Conservation (phyloP, 306 rosid genomes). For the Casuarina equisetifolia region DNA sequence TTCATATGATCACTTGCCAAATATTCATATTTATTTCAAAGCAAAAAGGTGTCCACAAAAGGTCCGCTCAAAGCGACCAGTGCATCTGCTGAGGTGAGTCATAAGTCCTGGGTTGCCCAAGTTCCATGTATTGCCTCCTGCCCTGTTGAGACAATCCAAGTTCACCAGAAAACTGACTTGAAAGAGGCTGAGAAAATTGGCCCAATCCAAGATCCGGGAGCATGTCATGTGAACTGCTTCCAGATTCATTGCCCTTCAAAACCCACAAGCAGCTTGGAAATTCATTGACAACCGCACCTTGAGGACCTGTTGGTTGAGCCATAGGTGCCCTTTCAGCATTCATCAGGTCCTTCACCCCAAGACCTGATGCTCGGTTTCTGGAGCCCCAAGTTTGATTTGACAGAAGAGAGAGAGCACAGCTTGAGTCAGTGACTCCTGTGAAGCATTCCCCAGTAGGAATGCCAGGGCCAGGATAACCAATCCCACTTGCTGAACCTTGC, state of each 20-base stretch:
- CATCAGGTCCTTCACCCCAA: constrained; percentile 49
- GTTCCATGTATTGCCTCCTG: constrained; percentile 75
- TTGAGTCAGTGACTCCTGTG: constrained; percentile 67
- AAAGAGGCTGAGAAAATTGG: constrained; percentile 59
- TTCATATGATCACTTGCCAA: constrained; percentile 6
- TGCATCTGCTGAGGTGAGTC: constrained; percentile 52
- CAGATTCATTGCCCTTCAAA: constrained; percentile 56
- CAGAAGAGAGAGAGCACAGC: constrained; percentile 99
- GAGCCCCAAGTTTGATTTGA: constrained; percentile 90
- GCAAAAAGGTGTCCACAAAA: constrained; percentile 7
- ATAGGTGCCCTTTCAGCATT: constrained; percentile 57
- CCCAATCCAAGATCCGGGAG: constrained; percentile 63
- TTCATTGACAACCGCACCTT: constrained; percentile 45
- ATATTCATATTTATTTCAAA: constrained; percentile 15
- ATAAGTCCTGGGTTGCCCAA: constrained; percentile 49
- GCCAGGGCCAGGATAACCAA: constrained; percentile 47
- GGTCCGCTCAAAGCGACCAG: constrained; percentile 65
- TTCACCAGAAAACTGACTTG: constrained; percentile 47
- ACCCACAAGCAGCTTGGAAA: constrained; percentile 60
- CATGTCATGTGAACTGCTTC: constrained; percentile 45
- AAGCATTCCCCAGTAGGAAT: constrained; percentile 67
- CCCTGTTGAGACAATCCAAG: constrained; percentile 51
- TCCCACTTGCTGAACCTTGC: constrained; percentile 64
- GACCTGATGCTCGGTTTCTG: constrained; percentile 56
- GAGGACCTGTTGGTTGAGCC: constrained; percentile 54